Percentiles rank a stretch among this genome's conserved stretches.
These are phyloP conservation scores for Botryotinia convoluta DNA, from an alignment of 2,329 filamentous ascomycete species.

Conservation along the genomic window DNA sequence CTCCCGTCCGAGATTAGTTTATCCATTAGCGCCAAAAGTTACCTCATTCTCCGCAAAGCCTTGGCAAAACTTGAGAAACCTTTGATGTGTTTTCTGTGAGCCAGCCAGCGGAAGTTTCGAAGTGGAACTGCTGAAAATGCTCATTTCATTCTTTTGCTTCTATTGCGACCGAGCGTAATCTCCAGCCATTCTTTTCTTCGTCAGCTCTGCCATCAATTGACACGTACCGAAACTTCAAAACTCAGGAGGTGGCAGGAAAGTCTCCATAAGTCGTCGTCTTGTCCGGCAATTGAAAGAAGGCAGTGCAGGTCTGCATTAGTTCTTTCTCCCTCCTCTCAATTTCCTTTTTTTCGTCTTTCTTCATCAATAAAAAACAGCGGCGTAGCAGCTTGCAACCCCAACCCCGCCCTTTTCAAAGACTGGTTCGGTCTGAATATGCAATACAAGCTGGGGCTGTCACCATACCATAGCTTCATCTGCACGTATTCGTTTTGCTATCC, in stretches of 20 bases:
- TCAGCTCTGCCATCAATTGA: background rate
- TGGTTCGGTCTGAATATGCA: background rate
- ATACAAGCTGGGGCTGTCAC: background rate
- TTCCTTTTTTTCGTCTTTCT: background rate
- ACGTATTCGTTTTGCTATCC: constrained; percentile 4
- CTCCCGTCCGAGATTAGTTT: constrained; percentile 1
- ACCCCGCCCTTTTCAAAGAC: constrained; percentile 11
- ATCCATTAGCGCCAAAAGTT: background rate
- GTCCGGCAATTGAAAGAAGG: background rate
- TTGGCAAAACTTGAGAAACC: background rate
- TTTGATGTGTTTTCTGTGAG: background rate
- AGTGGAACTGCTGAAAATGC: background rate
- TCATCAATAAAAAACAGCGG: background rate
- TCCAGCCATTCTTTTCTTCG: constrained; percentile 10
- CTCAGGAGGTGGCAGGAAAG: background rate
- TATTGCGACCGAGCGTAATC: background rate
- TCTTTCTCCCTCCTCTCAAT: background rate
- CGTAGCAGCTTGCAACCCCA: background rate
- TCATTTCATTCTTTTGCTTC: background rate
- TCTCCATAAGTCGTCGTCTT: background rate
- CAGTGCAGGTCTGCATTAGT: constrained; percentile 1
- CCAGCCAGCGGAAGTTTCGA: background rate
- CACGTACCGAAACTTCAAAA: background rate
- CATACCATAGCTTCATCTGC: constrained; percentile 7
- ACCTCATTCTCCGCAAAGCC: background rate